Conservation (phyloP, 2,329 filamentous ascomycete genomes). For the Dothideomycetidae sp. region DNA sequence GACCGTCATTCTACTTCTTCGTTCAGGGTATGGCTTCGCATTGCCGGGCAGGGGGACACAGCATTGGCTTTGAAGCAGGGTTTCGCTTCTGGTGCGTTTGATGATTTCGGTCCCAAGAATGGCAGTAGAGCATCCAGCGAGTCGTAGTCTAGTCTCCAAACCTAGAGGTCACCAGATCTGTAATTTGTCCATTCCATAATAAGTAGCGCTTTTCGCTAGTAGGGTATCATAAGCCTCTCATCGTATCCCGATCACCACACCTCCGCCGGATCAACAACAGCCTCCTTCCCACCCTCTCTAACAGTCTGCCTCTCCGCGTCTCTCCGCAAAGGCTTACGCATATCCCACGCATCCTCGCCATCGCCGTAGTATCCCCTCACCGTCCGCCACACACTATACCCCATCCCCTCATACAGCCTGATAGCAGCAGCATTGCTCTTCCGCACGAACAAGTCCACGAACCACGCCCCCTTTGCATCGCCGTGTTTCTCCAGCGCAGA, state of each 20-base stretch:
- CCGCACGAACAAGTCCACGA: constrained; percentile 87
- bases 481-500: constrained; percentile 69
- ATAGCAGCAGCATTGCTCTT: constrained; percentile 80
- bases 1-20: no score
- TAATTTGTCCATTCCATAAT: no score
- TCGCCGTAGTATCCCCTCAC: constrained; percentile 91
- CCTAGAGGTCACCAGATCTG: no score
- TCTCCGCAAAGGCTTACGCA: constrained; percentile 79
- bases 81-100: no score
- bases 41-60: no score
- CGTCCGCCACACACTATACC: constrained; percentile 78
- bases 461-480: constrained; percentile 76
- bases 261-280: constrained; percentile 66
- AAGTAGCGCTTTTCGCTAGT: no score
- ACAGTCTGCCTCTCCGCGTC: constrained; percentile 65
- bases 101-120: no score
- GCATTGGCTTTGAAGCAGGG: no score
- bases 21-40: no score
- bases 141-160: no score
- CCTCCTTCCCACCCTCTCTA: constrained; percentile 63
- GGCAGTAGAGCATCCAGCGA: no score
- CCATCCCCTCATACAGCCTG: constrained; percentile 76
- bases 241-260: constrained; percentile 51
- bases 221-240: no score
- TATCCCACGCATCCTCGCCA: constrained; percentile 91